phyloP scores from a whole-genome alignment of 106 monocot genomes.

The Hemerocallis citrina region DNA sequence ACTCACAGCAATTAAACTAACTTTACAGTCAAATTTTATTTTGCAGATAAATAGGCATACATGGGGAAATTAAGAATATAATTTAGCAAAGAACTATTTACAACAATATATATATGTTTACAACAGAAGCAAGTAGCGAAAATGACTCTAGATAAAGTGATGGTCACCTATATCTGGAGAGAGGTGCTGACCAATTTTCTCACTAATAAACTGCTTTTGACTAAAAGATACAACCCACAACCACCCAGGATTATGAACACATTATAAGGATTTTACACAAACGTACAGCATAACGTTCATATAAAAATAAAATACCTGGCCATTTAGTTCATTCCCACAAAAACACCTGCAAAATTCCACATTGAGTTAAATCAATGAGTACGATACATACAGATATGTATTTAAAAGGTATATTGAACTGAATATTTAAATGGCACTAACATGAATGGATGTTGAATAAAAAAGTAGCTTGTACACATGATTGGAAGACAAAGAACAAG shows the following conservation, averaged over 20 bases:
- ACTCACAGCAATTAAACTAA: too few relatives aligned
- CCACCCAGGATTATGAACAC: neutral
- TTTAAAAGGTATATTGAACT: too few relatives aligned
- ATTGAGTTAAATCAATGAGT: neutral
- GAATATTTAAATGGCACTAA: too few relatives aligned
- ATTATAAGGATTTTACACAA: too few relatives aligned
- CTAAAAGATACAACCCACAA: neutral
- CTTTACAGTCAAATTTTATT: too few relatives aligned
- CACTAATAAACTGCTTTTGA: neutral
- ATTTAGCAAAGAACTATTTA: too few relatives aligned
- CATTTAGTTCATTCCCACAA: conserved; percentile 32
- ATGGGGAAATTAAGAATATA: too few relatives aligned
- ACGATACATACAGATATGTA: neutral
- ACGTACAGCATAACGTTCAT: neutral
- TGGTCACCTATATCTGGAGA: neutral
- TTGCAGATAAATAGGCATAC: too few relatives aligned
- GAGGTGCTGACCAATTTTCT: neutral
- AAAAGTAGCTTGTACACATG: too few relatives aligned
- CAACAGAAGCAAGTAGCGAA: neutral
- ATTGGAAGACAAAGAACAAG: too few relatives aligned
- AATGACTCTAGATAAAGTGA: neutral
- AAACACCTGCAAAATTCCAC: conserved; percentile 32
- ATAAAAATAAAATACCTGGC: conserved; percentile 26
- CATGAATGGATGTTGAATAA: too few relatives aligned
- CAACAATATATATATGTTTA: too few relatives aligned